Base-by-base conservation (phyloP, 441 rosid genomes). In the Hura crepitans region DNA sequence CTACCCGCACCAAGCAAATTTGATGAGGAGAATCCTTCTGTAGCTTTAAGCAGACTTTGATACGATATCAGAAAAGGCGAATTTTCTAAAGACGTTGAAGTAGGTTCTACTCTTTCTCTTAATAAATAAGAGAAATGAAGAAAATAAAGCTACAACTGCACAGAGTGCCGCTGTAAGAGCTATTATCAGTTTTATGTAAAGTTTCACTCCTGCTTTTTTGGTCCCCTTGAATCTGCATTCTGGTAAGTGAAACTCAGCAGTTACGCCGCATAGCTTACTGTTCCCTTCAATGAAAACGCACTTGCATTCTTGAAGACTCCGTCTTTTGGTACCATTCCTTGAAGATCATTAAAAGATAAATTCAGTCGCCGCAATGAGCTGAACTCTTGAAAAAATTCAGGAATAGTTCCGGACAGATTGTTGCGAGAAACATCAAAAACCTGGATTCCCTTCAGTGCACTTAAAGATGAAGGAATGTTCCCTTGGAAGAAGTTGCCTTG, bases 351-450 rank as follows among this genome's bases (percentile, higher is more conserved):
- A 57, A 53, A 62, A 4, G 76, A 77, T 0, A 77, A 49, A 65
- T 77, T 73, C 67, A 70, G 18, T 7, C 4, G 12, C 15, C 11
- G 23, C 50, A 74, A 57, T 6, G 20, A 30, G 0, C 23, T 49
- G 33, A 80, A 54, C 6, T 3, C 31, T 61, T 31, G 47, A 7
- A 73, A n/a, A 39, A 17, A 71, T 10, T 42, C 22, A 3, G 77
- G 75, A 51, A 80, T 71, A 35, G 31, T 22, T 5, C 76, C 74
- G 0, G 72, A 62, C 55, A 77, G 39, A 28, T 71, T 80, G 62
- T 82, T 72, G 27, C 27, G 30, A 18, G 85, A 77, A 35, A 82
- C 23, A 64, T 80, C 71, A 14, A 82, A 18, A 6, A 15, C 10
- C 45, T 35, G 51, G 33, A 78, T 27, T 10, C 77, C 73, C 47